Evolutionary conservation across 768 basidiomycete species (phyloP).

Genomic region (Imleria badia): DNA sequence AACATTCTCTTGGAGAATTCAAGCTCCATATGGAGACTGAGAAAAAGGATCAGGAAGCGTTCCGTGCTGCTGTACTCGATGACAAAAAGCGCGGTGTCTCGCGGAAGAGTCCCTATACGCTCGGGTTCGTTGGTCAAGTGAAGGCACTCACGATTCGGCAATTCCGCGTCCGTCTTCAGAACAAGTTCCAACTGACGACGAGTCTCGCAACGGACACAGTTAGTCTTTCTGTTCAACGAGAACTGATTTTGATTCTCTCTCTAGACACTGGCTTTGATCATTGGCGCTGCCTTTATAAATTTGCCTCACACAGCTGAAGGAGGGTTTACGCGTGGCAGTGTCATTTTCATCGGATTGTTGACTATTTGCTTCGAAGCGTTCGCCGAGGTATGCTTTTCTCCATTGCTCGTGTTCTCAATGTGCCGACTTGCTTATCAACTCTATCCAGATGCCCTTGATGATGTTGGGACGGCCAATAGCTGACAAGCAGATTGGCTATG

Average conservation of each 20-base stretch:
- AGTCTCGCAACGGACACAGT: conserved; percentile 63
- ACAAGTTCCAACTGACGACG: conserved; percentile 74
- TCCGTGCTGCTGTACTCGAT: conserved; percentile 69
- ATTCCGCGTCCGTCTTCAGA: conserved; percentile 72
- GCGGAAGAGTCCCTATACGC: conserved; percentile 78
- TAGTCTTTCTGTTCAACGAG: conserved; percentile 24
- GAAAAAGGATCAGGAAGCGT: conserved; percentile 68
- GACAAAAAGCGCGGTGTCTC: conserved; percentile 81
- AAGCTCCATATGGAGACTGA: conserved; percentile 56
- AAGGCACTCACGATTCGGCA: conserved; percentile 67
- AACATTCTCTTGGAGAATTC: conserved; percentile 53
- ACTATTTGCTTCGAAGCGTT: conserved; percentile 72
- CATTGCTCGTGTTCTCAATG: background rate
- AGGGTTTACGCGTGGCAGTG: conserved; percentile 84
- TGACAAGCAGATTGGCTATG: conserved; percentile 63
- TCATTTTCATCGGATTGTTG: conserved; percentile 71
- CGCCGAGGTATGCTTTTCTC: conserved; percentile 49
- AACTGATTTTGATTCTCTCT: background rate
- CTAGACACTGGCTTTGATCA: conserved; percentile 44
- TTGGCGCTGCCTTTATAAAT: conserved; percentile 75
- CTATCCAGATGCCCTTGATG: conserved; percentile 60
- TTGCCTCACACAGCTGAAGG: conserved; percentile 73
- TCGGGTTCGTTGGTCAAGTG: conserved; percentile 75
- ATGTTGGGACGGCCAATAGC: conserved; percentile 81
- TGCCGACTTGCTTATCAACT: background rate